These are phyloP conservation scores for Pseudopithomyces maydicus DNA, from an alignment of 2,329 filamentous ascomycete genomes.

Conservation along the genomic window DNA sequence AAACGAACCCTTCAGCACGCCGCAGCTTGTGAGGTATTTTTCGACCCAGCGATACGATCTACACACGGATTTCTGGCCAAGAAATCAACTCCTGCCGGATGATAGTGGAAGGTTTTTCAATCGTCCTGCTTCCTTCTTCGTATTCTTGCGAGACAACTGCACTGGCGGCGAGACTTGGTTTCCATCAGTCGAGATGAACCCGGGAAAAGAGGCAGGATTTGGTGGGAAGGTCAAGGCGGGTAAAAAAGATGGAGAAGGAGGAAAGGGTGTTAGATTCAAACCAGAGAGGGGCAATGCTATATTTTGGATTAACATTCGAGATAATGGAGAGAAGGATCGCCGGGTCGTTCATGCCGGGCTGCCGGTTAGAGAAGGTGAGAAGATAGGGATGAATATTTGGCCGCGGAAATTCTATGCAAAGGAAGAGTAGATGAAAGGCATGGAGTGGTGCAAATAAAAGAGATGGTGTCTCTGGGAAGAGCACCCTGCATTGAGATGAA, in stretches of 20 bases:
- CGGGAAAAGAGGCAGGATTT: slow-evolving; percentile 13
- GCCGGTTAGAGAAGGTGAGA: slow-evolving; percentile 59
- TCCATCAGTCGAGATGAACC: slow-evolving; percentile 19
- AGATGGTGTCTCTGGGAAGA: too few species aligned
- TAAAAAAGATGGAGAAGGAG: slow-evolving; percentile 19
- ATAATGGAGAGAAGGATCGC: slow-evolving; percentile 43
- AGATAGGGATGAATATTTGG: slow-evolving; percentile 68
- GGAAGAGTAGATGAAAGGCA: background rate
- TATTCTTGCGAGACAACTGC: slow-evolving; percentile 30
- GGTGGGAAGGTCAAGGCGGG: slow-evolving; percentile 22
- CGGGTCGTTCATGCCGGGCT: slow-evolving; percentile 62
- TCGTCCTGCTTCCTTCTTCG: slow-evolving; percentile 30
- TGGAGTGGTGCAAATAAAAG: background rate
- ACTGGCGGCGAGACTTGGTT: slow-evolving; percentile 31
- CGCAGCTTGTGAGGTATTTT: slow-evolving; percentile 32
- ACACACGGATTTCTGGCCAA: slow-evolving; percentile 32
- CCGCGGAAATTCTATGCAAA: slow-evolving; percentile 29
- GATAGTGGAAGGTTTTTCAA: slow-evolving; percentile 21
- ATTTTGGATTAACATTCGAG: slow-evolving; percentile 64
- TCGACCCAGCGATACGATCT: slow-evolving; percentile 29
- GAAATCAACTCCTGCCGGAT: slow-evolving; percentile 25
- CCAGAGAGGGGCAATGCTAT: slow-evolving; percentile 61
- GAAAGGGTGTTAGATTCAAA: slow-evolving; percentile 59
- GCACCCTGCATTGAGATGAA: too few species aligned
- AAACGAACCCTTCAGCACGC: slow-evolving; percentile 26